Conservation (phyloP, 768 basidiomycete genomes). For the Chalciporus piperatus region DNA sequence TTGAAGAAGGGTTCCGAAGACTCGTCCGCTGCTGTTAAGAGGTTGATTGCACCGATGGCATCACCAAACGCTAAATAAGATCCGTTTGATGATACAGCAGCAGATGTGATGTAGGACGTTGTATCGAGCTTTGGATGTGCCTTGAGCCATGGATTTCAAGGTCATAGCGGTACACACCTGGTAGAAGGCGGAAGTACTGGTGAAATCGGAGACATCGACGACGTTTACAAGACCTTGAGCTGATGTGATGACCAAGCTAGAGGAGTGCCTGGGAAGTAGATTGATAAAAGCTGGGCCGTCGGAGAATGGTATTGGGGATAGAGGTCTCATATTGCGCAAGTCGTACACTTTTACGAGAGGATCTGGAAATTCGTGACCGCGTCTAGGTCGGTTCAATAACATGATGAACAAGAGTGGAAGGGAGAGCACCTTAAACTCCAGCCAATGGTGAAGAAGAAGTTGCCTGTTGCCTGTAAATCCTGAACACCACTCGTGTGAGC, state of each 20-base stretch:
- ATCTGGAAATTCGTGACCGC: conserved; percentile 84
- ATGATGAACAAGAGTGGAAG: neutral
- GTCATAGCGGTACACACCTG: conserved; percentile 48
- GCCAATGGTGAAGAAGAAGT: conserved; percentile 84
- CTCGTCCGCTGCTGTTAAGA: conserved; percentile 72
- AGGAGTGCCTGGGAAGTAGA: conserved; percentile 70
- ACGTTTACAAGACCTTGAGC: conserved; percentile 81
- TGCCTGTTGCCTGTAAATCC: conserved; percentile 76
- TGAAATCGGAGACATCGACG: conserved; percentile 74
- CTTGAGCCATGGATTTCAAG: neutral
- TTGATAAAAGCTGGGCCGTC: conserved; percentile 85
- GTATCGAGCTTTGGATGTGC: conserved; percentile 53
- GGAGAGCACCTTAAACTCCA: conserved; percentile 70
- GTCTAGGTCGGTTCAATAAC: conserved; percentile 45
- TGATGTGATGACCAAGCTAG: conserved; percentile 73
- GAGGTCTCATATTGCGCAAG: conserved; percentile 73
- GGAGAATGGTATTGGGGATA: conserved; percentile 86
- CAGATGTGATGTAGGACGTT: conserved; percentile 73
- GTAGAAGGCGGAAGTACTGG: conserved; percentile 70
- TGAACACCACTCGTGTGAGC: conserved; percentile 83
- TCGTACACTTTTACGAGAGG: conserved; percentile 94
- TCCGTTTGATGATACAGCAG: conserved; percentile 80
- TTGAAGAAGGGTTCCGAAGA: conserved; percentile 68
- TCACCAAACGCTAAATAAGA: conserved; percentile 95
- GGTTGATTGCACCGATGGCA: conserved; percentile 77